Evolutionary conservation across 2,329 filamentous ascomycete species (phyloP), one percentile per base, ranked within the genome.

Genomic region (Diaporthe sp.): DNA sequence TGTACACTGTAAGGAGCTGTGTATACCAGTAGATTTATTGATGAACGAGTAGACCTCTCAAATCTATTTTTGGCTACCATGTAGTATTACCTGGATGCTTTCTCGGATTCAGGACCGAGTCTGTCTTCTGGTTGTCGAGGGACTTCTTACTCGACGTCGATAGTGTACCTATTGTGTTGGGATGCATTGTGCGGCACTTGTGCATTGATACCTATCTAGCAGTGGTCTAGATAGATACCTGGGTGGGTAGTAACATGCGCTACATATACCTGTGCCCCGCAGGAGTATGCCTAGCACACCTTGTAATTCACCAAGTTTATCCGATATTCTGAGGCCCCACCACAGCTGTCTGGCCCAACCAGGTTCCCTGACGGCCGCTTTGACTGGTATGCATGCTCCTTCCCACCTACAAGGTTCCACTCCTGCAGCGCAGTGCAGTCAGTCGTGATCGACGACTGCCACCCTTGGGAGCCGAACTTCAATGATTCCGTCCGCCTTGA

Each of bases 321-420:
- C 65, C 65, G 65, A 70, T 55, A 70, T 68, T n/a, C 47, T 51
- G 20, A 37, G 44, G 28, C 63, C 63, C 63, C 63, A 68, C 65
- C 31, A 68, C 31, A 39, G 47, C 34, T 53, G 12, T 25, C 20
- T 37, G 7, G 31, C 47, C 65, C 65, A 68, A 68, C 65, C 65
- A 68, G 65, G 28, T 28, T 68, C 6, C 47, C 65, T 22, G 65
- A 25, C 47, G 47, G 28, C 31, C 65, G 65, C 65, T 53, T 55
- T 55, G 65, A 55, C 65, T 70, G 49, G 34, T 39, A 39, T 42
- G 65, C 65, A 70, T 53, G 65, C 47, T 68, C 47, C 65, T 68
- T 53, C 65, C 65, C 49, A 51, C 65, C 37, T 68, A 37, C 65
- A 53, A 68, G 65, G 65, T 39, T 68, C 65, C 65, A 68, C 47